Conservation (phyloP, 306 rosid genomes). For the Leucaena leucocephala region DNA sequence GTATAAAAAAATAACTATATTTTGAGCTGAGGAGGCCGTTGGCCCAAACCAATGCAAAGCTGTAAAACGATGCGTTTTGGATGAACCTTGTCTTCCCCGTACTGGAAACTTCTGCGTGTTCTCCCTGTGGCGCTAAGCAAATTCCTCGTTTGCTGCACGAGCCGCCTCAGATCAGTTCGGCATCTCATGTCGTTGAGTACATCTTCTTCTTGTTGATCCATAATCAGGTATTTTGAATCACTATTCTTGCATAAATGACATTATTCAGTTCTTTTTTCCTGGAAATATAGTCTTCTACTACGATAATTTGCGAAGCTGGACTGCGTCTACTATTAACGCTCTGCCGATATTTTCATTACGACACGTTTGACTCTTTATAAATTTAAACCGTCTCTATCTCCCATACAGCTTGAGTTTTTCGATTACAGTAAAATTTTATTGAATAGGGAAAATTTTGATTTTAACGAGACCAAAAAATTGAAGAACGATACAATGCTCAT, state of each 20-base stretch:
- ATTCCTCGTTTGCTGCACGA: neutral
- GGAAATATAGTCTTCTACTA: neutral
- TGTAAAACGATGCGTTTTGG: neutral
- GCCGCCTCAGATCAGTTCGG: neutral
- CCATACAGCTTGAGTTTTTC: neutral
- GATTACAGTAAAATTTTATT: neutral
- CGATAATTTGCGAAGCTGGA: neutral
- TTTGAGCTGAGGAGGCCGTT: neutral
- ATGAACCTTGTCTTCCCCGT: neutral
- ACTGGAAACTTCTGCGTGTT: neutral
- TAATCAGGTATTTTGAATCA: neutral
- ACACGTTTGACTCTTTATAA: neutral
- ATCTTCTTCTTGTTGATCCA: neutral
- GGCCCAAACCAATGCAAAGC: neutral
- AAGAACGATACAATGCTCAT: neutral
- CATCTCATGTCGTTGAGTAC: neutral
- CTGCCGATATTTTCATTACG: neutral
- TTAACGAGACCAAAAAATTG: neutral
- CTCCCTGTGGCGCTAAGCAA: neutral
- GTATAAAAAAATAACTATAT: too few relatives aligned
- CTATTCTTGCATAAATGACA: neutral
- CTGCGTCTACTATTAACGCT: neutral
- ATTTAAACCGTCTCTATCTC: neutral
- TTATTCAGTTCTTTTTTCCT: neutral
- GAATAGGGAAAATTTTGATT: neutral